Evolutionary conservation across 352 stramenopile species (phyloP), one percentile per base, ranked within the genome.

Genomic region (Thraustotheca clavata): DNA sequence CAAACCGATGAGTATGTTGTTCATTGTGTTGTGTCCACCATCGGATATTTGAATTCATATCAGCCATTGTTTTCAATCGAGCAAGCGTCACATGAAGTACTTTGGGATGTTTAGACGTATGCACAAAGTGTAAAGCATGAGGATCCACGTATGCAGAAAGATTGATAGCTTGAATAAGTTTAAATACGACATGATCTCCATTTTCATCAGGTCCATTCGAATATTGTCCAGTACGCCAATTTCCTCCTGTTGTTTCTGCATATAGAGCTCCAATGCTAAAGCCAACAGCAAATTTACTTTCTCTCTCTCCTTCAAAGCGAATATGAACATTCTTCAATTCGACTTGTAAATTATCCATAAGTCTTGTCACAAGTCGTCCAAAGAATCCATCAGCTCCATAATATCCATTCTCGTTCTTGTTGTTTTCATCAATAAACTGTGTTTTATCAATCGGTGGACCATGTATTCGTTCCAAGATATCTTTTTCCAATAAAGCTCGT

Each of bases 341-440:
- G 49, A 95, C 78, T 73, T 95, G 86, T 24, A 95, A 67, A 54
- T 95, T 95, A 70, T 95, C 86, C 67, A 95, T 95, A 38, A 95
- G 75, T 54, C 93, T 91, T 9, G 86, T 93, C 72, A 95, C 89
- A 14, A 86, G 93, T 26, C 86, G 76, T 36, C 86, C 86, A 39
- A 95, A 86, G 80, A 85, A 95, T 31, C 86, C 86, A 46, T 95
- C 83, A 0, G 87, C 89, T 38, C 86, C 86, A 62, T 94, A 95
- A 67, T 95, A 95, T 0, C 86, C 86, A 66, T 94, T 83, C 16
- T 41, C 32, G 22, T 34, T 29, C 36, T 62, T 65, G 41, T 52
- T 54, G 36, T 75, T 89, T 55, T 93, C 86, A 41, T 87, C 76
- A 0, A 76, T 69, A 16, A 89, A 76, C 0, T 69, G 73, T 61